Conservation (phyloP, 495 filamentous ascomycete species). For the Neurospora discreta region DNA sequence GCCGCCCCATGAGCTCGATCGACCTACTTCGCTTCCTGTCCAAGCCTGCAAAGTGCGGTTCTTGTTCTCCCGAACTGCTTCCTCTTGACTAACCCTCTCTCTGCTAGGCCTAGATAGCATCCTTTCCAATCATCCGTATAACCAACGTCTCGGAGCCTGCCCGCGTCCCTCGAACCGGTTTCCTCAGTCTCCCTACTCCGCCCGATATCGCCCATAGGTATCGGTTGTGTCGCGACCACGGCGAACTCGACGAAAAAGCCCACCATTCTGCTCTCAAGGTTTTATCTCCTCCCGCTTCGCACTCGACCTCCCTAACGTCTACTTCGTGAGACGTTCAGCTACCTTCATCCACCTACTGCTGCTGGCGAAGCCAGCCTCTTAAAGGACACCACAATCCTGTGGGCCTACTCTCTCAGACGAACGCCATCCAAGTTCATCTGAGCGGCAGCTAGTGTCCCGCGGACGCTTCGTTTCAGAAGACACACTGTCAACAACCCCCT, state of each 20-base stretch:
- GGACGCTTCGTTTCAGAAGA: conserved; percentile 29
- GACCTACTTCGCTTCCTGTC: conserved; percentile 91
- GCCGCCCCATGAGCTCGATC: conserved; percentile 66
- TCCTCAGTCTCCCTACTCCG: background rate
- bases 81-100: conserved; percentile 5
- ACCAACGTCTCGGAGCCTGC: conserved; percentile 1
- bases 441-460: conserved; percentile 61
- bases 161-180: conserved; percentile 5
- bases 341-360: conserved; percentile 24
- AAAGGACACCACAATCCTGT: conserved; percentile 47
- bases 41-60: conserved; percentile 84
- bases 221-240: conserved; percentile 75
- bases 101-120: conserved; percentile 82
- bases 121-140: conserved; percentile 16
- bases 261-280: conserved; percentile 81
- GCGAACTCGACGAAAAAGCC: conserved; percentile 41
- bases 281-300: conserved; percentile 68
- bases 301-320: conserved; percentile 81
- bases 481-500: conserved; percentile 11
- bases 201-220: conserved; percentile 73
- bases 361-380: conserved; percentile 49
- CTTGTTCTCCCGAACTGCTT: background rate
- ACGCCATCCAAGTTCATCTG: conserved; percentile 83
- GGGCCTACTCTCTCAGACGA: conserved; percentile 94
- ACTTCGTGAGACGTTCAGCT: conserved; percentile 43